Base-by-base conservation (phyloP, 2,329 filamentous ascomycete species). In the Akanthomyces dipterigenus region DNA sequence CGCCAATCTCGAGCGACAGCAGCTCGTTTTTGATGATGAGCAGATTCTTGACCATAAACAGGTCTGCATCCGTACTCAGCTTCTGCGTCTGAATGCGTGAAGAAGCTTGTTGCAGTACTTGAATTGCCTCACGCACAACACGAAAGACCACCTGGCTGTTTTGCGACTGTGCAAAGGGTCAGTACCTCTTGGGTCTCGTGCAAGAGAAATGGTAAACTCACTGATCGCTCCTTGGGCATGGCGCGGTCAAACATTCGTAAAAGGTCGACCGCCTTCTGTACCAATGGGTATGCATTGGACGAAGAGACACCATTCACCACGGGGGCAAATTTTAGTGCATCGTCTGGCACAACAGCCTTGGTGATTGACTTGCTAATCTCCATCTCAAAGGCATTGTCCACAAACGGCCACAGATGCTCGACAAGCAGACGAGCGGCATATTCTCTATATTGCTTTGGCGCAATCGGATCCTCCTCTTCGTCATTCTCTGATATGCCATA, bases 21-120 rank as follows among this genome's bases (percentile, higher is more conserved):
- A 99, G 89, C 72, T 97, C 91, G 71, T 97, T 96, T 75, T 98
- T 98, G 56, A 99, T 84, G 55, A 97, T 88, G 55, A 99, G 88
- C 2, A 99, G 82, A 71, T 99, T 96, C 68, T 93, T 95, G 68
- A 99, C 88, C 70, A 97, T 87, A 75, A 99, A 99, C 5, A 99
- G 82, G 67, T 96, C 90, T 0, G 89, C 84, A 71, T 98, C 92
- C 7, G 88, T 71, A 24, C 82, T 79, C 61, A 74, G 70, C 65
- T 79, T 81, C 64, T 84, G 85, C 40, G 82, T 82, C 61, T 86
- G 83, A 66, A 96, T 88, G 63, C 84, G 84, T 6, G 82, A 78
- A 66, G 92, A 89, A 31, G 91, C 93, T 55, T 87, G 83, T 65
- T 92, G 85, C 20, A 99, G 83, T 3, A 93, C 92, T 56, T 88